These are phyloP conservation scores for Suhomyces faveliae DNA, from an alignment of 805 yeast species.

Conservation along the genomic window DNA sequence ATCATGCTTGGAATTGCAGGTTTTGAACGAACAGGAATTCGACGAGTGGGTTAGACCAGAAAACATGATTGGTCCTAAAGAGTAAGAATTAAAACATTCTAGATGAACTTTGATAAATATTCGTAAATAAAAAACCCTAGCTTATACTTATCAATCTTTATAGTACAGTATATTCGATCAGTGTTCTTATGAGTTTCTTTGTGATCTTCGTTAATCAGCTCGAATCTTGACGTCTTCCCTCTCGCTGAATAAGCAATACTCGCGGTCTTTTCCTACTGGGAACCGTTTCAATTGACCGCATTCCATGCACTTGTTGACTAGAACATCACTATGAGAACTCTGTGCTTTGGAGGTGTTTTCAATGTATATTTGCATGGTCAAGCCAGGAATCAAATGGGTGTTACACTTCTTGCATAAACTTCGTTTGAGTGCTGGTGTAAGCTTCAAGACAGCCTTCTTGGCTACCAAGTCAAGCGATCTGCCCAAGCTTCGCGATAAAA, in stretches of 20 bases:
- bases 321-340: constrained; percentile 40
- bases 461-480: constrained; percentile 59
- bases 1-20: constrained; percentile 35
- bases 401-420: constrained; percentile 67
- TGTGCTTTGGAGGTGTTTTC: constrained; percentile 40
- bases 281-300: constrained; percentile 57
- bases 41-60: constrained; percentile 42
- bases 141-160: no score
- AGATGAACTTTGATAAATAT: no score
- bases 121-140: no score
- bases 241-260: constrained; percentile 49
- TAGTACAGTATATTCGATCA: neutral
- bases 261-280: constrained; percentile 58
- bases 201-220: neutral
- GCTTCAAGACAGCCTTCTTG: constrained; percentile 62
- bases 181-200: neutral
- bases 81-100: constrained; percentile 12
- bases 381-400: constrained; percentile 49
- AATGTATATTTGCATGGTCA: constrained; percentile 37
- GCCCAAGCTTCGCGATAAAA: constrained; percentile 56
- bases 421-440: constrained; percentile 67
- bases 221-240: constrained; percentile 22
- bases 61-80: constrained; percentile 40
- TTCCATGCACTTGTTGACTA: constrained; percentile 47
- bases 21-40: constrained; percentile 33